Conservation (phyloP, 495 filamentous ascomycete species). For the Parmelia sp. region DNA sequence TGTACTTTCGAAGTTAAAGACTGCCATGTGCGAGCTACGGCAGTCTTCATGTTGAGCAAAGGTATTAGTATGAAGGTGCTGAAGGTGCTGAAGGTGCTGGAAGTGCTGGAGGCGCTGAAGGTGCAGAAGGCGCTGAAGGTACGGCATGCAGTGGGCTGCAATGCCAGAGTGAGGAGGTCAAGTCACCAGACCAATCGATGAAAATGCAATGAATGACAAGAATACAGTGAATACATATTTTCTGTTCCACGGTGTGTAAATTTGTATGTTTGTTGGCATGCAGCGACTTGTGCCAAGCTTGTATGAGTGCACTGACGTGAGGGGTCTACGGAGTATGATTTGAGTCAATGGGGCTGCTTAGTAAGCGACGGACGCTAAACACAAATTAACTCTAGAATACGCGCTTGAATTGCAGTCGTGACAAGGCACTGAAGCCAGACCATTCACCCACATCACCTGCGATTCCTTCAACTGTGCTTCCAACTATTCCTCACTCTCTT, state of each 20-base stretch:
- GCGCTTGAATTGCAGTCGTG: constrained; percentile 17
- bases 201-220: not conserved
- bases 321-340: too few species aligned
- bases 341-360: not conserved
- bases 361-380: constrained; percentile 8
- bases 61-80: too few species aligned
- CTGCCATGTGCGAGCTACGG: constrained; percentile 38
- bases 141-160: not conserved
- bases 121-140: too few species aligned
- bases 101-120: too few species aligned
- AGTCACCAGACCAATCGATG: not conserved
- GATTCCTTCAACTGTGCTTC: not conserved
- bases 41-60: constrained; percentile 37
- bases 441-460: not conserved
- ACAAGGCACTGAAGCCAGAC: constrained; percentile 2
- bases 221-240: too few species aligned
- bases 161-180: not conserved
- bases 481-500: not conserved
- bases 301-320: too few species aligned
- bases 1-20: constrained; percentile 56
- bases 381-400: constrained; percentile 4
- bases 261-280: too few species aligned
- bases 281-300: too few species aligned
- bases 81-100: too few species aligned
- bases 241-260: too few species aligned